phyloP scores from a whole-genome alignment of 2,329 filamentous ascomycete species.

The Rachicladosporium sp. region DNA sequence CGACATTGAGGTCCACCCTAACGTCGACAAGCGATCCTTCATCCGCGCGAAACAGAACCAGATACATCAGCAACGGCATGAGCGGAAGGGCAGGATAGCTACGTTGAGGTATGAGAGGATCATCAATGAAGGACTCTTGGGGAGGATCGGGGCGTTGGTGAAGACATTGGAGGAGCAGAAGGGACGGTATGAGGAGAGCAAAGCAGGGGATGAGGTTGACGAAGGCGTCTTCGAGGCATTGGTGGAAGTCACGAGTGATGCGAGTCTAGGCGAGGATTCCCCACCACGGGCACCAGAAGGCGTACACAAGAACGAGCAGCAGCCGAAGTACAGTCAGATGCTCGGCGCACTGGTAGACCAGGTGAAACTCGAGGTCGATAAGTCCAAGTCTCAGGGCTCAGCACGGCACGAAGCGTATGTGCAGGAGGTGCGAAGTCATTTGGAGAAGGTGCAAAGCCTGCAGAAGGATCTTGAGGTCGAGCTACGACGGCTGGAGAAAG shows the following conservation, averaged over 20 bases:
- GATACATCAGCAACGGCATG: constrained; percentile 81
- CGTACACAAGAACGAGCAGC: constrained; percentile 61
- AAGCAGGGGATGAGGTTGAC: constrained; percentile 51
- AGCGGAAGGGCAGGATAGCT: constrained; percentile 78
- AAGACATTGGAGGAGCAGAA: constrained; percentile 62
- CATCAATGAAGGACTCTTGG: constrained; percentile 82
- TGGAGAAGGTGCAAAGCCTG: constrained; percentile 62
- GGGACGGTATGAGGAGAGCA: constrained; percentile 42
- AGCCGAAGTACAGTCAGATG: constrained; percentile 90
- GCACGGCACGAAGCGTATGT: constrained; percentile 64
- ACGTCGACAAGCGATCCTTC: constrained; percentile 96
- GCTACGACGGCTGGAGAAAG: constrained; percentile 69
- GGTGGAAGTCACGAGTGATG: constrained; percentile 57
- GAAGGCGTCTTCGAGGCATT: constrained; percentile 81
- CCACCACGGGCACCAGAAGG: constrained; percentile 67
- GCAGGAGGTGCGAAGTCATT: constrained; percentile 63
- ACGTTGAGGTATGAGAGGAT: constrained; percentile 84
- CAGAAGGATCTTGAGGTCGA: constrained; percentile 64
- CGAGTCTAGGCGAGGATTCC: constrained; percentile 58
- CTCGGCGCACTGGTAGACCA: constrained; percentile 93
- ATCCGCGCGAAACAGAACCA: constrained; percentile 96
- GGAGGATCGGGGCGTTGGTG: constrained; percentile 70
- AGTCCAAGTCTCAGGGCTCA: constrained; percentile 40
- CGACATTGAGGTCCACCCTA: constrained; percentile 95
- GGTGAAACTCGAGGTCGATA: constrained; percentile 75